Evolutionary conservation across 257 asterid genomes (phyloP).

Genomic region (Fraxinus excelsior): DNA sequence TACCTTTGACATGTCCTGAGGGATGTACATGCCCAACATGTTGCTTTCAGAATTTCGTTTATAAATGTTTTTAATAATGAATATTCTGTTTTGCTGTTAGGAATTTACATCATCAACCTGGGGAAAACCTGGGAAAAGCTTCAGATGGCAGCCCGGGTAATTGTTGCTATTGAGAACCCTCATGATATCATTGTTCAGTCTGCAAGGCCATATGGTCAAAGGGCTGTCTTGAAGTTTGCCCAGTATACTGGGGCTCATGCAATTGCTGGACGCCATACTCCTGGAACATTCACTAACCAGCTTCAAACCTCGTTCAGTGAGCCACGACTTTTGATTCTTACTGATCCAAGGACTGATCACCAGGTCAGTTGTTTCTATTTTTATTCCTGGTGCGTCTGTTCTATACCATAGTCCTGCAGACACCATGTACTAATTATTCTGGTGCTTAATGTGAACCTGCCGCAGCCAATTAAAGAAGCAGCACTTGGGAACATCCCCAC

Average conservation of each 20-base stretch:
- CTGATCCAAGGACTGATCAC: slow-evolving; percentile 30
- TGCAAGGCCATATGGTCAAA: no score
- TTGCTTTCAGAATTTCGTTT: no score
- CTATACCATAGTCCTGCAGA: no score
- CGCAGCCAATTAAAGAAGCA: slow-evolving; percentile 29
- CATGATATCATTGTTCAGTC: slow-evolving; percentile 31
- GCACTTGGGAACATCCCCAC: slow-evolving; percentile 31
- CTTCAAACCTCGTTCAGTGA: slow-evolving; percentile 9
- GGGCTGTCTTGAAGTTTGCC: slow-evolving; percentile 12
- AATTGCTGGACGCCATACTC: slow-evolving; percentile 33
- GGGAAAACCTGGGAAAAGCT: slow-evolving; percentile 33
- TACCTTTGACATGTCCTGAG: no score
- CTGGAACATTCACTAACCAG: slow-evolving; percentile 27
- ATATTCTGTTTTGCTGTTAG: not conserved
- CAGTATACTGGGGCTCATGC: slow-evolving; percentile 32
- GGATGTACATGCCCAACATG: no score
- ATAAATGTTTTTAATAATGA: no score
- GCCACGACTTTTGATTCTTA: slow-evolving; percentile 25
- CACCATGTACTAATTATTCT: not conserved
- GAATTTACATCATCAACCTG: slow-evolving; percentile 7
- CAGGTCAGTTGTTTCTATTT: slow-evolving; percentile 11
- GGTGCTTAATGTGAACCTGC: not conserved
- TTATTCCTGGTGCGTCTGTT: no score
- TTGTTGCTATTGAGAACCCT: slow-evolving; percentile 31
- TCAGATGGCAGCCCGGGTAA: slow-evolving; percentile 33